Base-by-base conservation (phyloP, 176 grass and related monocot genomes). In the Pharus latifolius region DNA sequence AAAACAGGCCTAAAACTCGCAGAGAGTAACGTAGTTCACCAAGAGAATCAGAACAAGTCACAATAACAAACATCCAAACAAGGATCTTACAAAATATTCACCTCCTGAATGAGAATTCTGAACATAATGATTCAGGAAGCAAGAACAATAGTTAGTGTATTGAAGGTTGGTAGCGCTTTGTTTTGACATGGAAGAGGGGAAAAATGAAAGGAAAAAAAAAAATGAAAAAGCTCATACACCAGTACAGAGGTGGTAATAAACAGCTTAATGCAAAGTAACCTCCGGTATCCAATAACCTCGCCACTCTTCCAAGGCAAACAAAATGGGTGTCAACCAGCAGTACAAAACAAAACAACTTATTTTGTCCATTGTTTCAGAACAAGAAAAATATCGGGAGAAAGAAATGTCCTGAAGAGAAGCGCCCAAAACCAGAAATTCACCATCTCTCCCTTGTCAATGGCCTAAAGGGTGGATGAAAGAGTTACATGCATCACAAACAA, bases 151-250 rank as follows among this genome's bases (percentile, higher is more conserved):
- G 23, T 78, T 61, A 42, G 54, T 32, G 30, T 58, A 49, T 73
- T 38, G 60, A 80, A 73, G 11, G 38, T 33, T 72, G 24, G 50
- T 56, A 32, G 27, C 66, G 48, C 44, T 75, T n/a, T 85, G 77
- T 78, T 87, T 82, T 53, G 70, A 76, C 85, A 88, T 85, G 90
- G 74, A 80, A 76, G 56, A 83, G 76, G 27, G 59, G 44, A 2
- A 20, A 69, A 79, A 48, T 6, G 4, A 63, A 38, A 69, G 37
- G 17, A 0, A 25, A 42, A 4, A 26, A 23, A 0, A 31, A 22
- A 6, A 52, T 10, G 17, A 55, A 72, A 22, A 72, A 78, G 71
- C 26, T 40, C 3, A 63, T 43, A 43, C 26, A 52, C 65, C 47
- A 77, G 32, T 46, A 72, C 63, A 40, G 68, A 56, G 74, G 65